Evolutionary conservation across 2,329 filamentous ascomycete species (phyloP), one percentile per base, ranked within the genome.

Genomic region (Cladosporium sp.): DNA sequence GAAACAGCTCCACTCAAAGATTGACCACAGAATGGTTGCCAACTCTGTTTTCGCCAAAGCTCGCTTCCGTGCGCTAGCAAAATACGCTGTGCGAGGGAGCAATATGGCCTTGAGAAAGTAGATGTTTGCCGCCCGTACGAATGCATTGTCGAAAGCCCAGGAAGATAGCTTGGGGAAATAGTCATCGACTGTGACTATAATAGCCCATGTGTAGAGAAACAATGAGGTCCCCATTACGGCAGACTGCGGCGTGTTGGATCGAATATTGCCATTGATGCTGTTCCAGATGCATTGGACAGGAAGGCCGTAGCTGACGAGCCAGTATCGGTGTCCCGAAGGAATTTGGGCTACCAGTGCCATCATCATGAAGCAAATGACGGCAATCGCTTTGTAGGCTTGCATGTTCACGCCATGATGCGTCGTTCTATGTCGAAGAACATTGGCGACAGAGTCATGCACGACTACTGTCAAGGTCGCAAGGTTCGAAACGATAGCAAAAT

Each of bases 401-500:
- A 18, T 37, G n/a, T 9, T 43, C 7, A 35, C 10, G 34, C n/a
- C 3, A 18, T 7, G 35, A 16, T 10, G 52, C n/a, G 34, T 35
- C 34, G 34, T 35, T 28, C 14, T 9, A 10, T 43, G n/a, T 28
- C 31, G 13, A 11, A 43, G 35, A 4, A 54, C 31, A 5, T 35
- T 38, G 3, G 53, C 16, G 4, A 53, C 49, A 14, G 32, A 42
- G 11, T 51, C 31, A 16, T 55, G 49, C 13, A 54, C 46, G 10
- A 43, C 48, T 2, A 54, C 56, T 7, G 55, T 44, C 45, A 55
- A 38, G 32, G 40, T 45, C 9, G 49, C 49, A 22, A 57, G 48
- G 14, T 43, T 44, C 3, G 43, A 11, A 19, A 57, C 53, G 9
- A 38, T 53, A 28, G 43, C 45, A 32, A 43, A 55, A 43, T 57